These are phyloP conservation scores for Eimeria acervulina DNA, from an alignment of 169 alveolate genomes.

Conservation along the genomic window DNA sequence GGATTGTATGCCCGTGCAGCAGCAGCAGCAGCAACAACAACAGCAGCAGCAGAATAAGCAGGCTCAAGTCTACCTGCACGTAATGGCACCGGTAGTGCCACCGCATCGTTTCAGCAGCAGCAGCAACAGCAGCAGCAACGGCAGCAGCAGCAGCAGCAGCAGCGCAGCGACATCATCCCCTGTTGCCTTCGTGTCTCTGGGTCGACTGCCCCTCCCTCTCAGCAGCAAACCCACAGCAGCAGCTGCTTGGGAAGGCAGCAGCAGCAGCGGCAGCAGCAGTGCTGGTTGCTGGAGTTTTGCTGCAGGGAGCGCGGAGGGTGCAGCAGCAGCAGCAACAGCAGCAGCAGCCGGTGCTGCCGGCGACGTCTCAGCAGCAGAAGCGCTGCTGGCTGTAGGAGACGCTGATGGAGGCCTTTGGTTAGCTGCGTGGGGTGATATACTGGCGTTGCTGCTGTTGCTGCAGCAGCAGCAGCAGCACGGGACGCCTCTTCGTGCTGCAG, in stretches of 20 bases:
- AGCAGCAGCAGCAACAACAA: constrained; percentile 21
- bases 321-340: constrained; percentile 35
- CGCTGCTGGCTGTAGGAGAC: constrained; percentile 75
- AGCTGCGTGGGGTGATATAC: constrained; percentile 54
- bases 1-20: background rate
- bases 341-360: background rate
- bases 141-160: constrained; percentile 51
- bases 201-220: constrained; percentile 23
- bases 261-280: constrained; percentile 4
- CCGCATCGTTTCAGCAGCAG: constrained; percentile 10
- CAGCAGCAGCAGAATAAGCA: constrained; percentile 36
- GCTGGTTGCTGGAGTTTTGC: constrained; percentile 24
- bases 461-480: constrained; percentile 34
- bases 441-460: constrained; percentile 34
- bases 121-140: constrained; percentile 27
- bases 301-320: background rate
- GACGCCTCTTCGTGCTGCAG: background rate
- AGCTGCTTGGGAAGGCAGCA: constrained; percentile 31
- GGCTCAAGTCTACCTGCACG: constrained; percentile 2
- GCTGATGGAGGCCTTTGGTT: constrained; percentile 74
- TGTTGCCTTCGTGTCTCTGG: constrained; percentile 26
- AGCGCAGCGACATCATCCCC: constrained; percentile 13
- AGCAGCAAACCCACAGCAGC: constrained; percentile 56
- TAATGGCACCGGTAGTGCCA: constrained; percentile 50
- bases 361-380: background rate